Evolutionary conservation across 2,329 filamentous ascomycete genomes (phyloP).

Genomic region (Scorias spongiosa): DNA sequence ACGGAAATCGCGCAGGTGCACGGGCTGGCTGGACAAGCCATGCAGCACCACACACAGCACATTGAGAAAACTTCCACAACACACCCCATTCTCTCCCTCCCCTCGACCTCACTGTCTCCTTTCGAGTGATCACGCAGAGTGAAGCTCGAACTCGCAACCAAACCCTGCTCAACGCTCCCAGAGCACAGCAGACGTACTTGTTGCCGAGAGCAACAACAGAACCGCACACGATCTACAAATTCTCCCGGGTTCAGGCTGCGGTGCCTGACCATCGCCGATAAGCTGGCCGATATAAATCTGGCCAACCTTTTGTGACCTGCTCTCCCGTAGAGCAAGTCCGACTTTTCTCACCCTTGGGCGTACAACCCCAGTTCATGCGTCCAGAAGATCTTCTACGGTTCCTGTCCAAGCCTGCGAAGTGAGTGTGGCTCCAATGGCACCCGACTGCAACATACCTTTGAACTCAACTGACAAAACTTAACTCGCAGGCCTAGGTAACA

Average conservation of each 20-base stretch:
- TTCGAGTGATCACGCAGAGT: not conserved
- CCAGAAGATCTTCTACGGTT: slow-evolving; percentile 80
- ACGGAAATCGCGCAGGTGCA: no score
- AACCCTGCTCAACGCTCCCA: no score
- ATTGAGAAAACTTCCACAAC: no score
- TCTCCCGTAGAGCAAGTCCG: not conserved
- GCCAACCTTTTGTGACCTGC: slow-evolving; percentile 4
- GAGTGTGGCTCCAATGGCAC: slow-evolving; percentile 22
- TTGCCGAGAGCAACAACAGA: slow-evolving; percentile 3
- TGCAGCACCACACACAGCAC: no score
- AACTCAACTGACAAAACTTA: slow-evolving; percentile 3
- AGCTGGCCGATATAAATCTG: slow-evolving; percentile 1
- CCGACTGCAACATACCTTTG: not conserved
- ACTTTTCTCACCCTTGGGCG: not conserved
- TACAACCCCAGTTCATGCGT: slow-evolving; percentile 54
- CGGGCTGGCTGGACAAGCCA: no score
- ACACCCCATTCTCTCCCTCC: not conserved
- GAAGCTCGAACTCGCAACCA: no score
- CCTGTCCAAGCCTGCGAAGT: slow-evolving; percentile 91
- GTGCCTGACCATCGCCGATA: not conserved
- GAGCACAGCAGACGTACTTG: no score
- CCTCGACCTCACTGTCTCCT: not conserved
- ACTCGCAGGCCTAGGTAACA: slow-evolving; percentile 51
- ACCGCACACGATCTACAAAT: not conserved
- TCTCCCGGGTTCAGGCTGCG: not conserved